phyloP scores from a whole-genome alignment of 306 rosid genomes.

The Inga laurina region DNA sequence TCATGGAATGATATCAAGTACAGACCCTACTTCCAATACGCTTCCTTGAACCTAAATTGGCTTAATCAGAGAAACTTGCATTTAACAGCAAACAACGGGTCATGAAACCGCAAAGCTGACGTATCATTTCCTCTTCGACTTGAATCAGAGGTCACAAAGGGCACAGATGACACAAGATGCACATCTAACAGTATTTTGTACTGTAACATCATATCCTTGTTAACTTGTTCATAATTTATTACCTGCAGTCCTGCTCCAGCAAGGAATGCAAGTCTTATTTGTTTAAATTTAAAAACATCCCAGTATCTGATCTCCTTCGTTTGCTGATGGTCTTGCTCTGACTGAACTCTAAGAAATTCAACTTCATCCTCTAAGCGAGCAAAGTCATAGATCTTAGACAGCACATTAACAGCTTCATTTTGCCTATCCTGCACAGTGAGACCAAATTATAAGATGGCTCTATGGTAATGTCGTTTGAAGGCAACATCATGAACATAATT shows the following conservation, averaged over 20 bases:
- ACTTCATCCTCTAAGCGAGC: slow-evolving; percentile 78
- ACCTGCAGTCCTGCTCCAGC: slow-evolving; percentile 93
- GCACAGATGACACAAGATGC: background rate
- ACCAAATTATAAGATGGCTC: background rate
- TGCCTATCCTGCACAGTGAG: slow-evolving; percentile 51
- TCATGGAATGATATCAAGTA: slow-evolving; percentile 13
- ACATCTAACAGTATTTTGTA: background rate
- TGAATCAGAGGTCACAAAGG: background rate
- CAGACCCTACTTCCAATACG: background rate
- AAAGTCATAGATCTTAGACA: slow-evolving; percentile 69
- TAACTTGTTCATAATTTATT: slow-evolving; percentile 14
- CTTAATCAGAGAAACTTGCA: slow-evolving; percentile 2
- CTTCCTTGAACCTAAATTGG: slow-evolving; percentile 1
- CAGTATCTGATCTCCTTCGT: slow-evolving; percentile 35
- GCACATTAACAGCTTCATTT: slow-evolving; percentile 64
- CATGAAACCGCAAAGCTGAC: background rate
- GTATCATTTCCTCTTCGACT: background rate
- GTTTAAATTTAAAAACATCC: slow-evolving; percentile 60
- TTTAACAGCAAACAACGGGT: slow-evolving; percentile 7
- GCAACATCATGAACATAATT: background rate
- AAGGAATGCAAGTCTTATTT: slow-evolving; percentile 73
- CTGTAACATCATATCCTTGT: background rate
- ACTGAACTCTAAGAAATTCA: slow-evolving; percentile 59
- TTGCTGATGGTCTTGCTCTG: slow-evolving; percentile 57
- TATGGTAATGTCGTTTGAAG: background rate